Base-by-base conservation (phyloP, 768 basidiomycete genomes). In the Daedaleopsis sinensis region DNA sequence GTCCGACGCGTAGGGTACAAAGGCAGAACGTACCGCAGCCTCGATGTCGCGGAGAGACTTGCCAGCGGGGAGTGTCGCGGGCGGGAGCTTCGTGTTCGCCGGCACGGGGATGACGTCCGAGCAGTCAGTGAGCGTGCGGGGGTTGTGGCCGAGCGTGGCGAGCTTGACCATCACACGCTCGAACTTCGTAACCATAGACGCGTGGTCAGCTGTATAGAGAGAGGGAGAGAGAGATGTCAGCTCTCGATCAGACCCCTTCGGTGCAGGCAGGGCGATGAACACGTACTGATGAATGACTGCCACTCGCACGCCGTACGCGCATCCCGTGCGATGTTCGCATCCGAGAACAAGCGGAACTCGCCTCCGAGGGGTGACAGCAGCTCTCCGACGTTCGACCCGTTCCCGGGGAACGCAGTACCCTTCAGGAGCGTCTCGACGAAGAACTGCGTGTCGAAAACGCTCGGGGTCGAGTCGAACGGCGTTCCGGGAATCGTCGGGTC, bases 291-390 rank as follows among this genome's bases (percentile, higher is more conserved):
- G 60, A 72, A 68, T 19, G 58, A 66, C 62, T 75, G 74, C 73
- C 74, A 76, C 44, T 67, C 57, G 69, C 74, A 76, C 8, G 73
- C 71, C 10, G 74, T 74, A 48, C 71, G 69, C 36, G 63, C 54
- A 57, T 75, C 75, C 61, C 74, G 61, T 1, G 24, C 32, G 15
- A 24, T 37, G 18, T 46, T 32, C 4, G 55, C 61, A 62, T 76
- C 74, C 38, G 74, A 75, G 61, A 73, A 66, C 37, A 76, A 71
- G 55, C 75, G 75, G 65, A 76, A 69, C 61, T 74, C 74, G n/a
- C 74, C 75, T 21, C n/a, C 53, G 32, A 74, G 67, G 5, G 74
- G 70, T 35, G 74, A 72, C 52, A 62, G 43, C 46, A 56, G 66
- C 58, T 75, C 74, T 43, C 74, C 73, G 42, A 42, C 59, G 50